These are phyloP conservation scores for Cystobasidium ongulense DNA, from an alignment of 768 basidiomycete genomes.

Conservation along the genomic window DNA sequence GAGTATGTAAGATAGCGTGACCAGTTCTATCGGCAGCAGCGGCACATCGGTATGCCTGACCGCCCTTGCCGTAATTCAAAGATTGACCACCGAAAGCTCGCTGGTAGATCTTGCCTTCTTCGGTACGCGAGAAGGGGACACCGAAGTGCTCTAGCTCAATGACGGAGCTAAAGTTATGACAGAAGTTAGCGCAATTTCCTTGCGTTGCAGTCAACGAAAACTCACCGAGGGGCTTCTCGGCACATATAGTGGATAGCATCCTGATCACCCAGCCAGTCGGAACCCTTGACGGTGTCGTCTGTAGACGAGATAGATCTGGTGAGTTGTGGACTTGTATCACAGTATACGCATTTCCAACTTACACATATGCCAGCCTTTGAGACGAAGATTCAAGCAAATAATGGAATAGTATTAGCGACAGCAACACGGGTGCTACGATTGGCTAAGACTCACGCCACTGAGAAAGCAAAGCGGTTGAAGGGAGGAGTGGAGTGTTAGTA, in stretches of 20 bases:
- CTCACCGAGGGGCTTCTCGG: slow-evolving; percentile 79
- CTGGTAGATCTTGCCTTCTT: slow-evolving; percentile 98
- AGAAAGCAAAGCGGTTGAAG: not conserved
- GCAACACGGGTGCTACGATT: slow-evolving; percentile 1
- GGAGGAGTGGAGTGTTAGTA: not conserved
- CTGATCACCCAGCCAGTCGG: slow-evolving; percentile 95
- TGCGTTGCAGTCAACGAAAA: not conserved
- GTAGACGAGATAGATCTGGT: slow-evolving; percentile 18
- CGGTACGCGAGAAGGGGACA: slow-evolving; percentile 95
- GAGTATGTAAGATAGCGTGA: slow-evolving; percentile 94
- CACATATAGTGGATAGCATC: slow-evolving; percentile 99
- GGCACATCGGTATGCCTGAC: slow-evolving; percentile 97
- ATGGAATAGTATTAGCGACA: not conserved
- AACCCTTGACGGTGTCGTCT: slow-evolving; percentile 72
- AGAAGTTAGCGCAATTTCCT: not conserved
- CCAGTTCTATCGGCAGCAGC: slow-evolving; percentile 98
- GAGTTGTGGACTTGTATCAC: not conserved
- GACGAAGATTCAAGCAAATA: not conserved
- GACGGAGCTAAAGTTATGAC: slow-evolving; percentile 30
- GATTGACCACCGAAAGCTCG: slow-evolving; percentile 99
- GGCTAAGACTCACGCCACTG: slow-evolving; percentile 24
- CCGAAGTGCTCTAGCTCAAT: slow-evolving; percentile 92
- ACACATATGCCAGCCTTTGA: slow-evolving; percentile 28
- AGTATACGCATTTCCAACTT: not conserved
- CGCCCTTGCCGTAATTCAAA: slow-evolving; percentile 91